Conservation (phyloP, 1,284 basidiomycete species). For the Trichosporon sp. region DNA sequence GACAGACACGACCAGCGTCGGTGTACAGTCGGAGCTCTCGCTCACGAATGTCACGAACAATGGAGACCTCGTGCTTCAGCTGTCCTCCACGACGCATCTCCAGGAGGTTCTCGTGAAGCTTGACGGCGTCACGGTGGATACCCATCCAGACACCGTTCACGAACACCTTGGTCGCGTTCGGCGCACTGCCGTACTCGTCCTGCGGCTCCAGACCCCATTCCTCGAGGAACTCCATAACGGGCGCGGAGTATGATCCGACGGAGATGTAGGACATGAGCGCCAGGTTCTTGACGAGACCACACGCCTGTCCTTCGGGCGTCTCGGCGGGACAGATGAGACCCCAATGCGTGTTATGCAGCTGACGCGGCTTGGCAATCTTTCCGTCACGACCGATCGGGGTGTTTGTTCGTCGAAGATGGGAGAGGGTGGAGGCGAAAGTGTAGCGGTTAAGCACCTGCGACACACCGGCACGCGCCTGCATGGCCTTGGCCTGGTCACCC, state of each 20-base stretch:
- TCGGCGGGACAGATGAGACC: slow-evolving; percentile 99
- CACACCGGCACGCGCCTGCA: slow-evolving; percentile 96
- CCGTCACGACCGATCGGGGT: slow-evolving; percentile 97
- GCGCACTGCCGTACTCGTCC: slow-evolving; percentile 84
- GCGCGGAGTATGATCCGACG: slow-evolving; percentile 92
- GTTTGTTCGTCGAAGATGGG: slow-evolving; percentile 96
- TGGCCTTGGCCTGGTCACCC: slow-evolving; percentile 98
- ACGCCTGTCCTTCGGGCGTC: slow-evolving; percentile 98
- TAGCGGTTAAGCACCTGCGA: slow-evolving; percentile 99
- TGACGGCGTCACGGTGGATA: slow-evolving; percentile 92
- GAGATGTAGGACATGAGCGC: slow-evolving; percentile 98
- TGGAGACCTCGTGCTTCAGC: slow-evolving; percentile 92
- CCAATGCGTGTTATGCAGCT: slow-evolving; percentile 99
- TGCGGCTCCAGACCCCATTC: slow-evolving; percentile 95
- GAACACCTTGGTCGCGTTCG: slow-evolving; percentile 92
- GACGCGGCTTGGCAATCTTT: slow-evolving; percentile 98
- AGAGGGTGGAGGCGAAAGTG: slow-evolving; percentile 97
- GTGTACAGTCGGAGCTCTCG: slow-evolving; percentile 92
- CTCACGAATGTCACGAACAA: slow-evolving; percentile 96
- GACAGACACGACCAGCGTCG: slow-evolving; percentile 93
- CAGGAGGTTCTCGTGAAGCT: slow-evolving; percentile 89
- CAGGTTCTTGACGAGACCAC: slow-evolving; percentile 97
- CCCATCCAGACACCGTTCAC: slow-evolving; percentile 99
- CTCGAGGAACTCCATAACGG: slow-evolving; percentile 97
- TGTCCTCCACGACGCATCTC: slow-evolving; percentile 91